A percentile compares a stretch with the other conserved stretches of the same genome.
These are phyloP conservation scores for Haematococcus sp. DNA, from an alignment of 139 green algal genomes.

Conservation along the genomic window DNA sequence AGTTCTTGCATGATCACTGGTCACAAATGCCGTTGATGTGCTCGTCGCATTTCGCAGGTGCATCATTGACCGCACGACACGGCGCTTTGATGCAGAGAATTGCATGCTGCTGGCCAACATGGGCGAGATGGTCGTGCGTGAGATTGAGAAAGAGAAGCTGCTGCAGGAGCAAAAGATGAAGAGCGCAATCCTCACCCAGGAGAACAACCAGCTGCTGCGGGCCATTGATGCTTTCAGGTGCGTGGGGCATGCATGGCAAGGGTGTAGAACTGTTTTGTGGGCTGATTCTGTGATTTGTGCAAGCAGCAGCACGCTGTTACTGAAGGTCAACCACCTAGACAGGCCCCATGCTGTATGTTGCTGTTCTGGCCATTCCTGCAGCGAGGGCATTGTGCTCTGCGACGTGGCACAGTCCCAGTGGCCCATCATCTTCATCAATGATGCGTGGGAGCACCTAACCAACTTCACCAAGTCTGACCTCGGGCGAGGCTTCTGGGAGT, in stretches of 20 bases:
- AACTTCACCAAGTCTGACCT: slow-evolving; percentile 8
- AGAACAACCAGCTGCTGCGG: slow-evolving; percentile 51
- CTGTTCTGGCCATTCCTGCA: no score
- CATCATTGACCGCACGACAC: slow-evolving; percentile 75
- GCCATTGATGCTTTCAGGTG: slow-evolving; percentile 68
- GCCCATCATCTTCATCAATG: slow-evolving; percentile 75
- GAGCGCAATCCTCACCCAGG: slow-evolving; percentile 32
- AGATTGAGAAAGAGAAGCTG: slow-evolving; percentile 80
- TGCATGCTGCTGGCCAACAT: slow-evolving; percentile 80
- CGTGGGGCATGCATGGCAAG: background rate
- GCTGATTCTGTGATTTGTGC: no score
- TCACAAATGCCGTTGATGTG: background rate
- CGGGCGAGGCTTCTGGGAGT: slow-evolving; percentile 42
- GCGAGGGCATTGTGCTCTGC: slow-evolving; percentile 76
- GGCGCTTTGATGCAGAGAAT: slow-evolving; percentile 65
- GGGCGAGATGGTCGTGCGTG: slow-evolving; percentile 78
- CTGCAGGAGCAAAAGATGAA: slow-evolving; percentile 39
- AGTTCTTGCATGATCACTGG: background rate
- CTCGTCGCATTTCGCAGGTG: slow-evolving; percentile 42
- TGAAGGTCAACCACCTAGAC: no score
- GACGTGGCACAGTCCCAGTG: slow-evolving; percentile 54
- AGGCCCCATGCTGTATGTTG: no score
- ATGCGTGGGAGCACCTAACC: slow-evolving; percentile 63
- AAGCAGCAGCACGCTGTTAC: no score
- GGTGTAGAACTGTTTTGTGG: background rate